Evolutionary conservation across 495 filamentous ascomycete species (phyloP), one percentile per base, ranked within the genome.

Genomic region (Hyaloscypha variabilis): DNA sequence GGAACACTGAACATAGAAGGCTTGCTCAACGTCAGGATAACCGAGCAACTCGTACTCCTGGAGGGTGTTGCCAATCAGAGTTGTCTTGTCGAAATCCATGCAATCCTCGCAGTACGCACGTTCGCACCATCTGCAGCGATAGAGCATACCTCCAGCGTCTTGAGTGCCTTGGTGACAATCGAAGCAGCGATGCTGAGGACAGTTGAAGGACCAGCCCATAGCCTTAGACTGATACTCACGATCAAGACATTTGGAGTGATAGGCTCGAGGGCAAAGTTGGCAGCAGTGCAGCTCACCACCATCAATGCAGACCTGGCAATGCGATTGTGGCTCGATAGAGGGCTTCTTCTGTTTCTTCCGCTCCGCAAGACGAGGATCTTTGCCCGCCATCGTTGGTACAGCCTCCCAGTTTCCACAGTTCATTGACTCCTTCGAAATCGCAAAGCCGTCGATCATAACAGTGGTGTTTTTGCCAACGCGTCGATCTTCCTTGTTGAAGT

Each of bases 81-180:
- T 69, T 1, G 81, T 80, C 25, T 73, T 77, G 6, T 83, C 77
- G 72, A 81, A 88, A 42, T 89, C 79, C 0, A 90, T 66, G 67
- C 88, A 90, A 39, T 87, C 80, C 57, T 90, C 88, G 64, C 88
- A 90, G 64, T 76, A 89, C 2, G 81, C 86, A 0, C 71, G 67
- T 58, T 82, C 77, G 68, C 88, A 90, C 74, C 76, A 82, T 0
- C 83, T 75, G 67, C 88, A 90, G 8, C 82, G 77, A 70, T 82
- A 87, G 3, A 90, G 74, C 69, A 90, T 78, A 2, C 87, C 84
- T 0, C 88, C 87, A 0, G 82, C 85, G 50, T 87, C 79, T 2
- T 72, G 72, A 0, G 86, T 86, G 64, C 84, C 84, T 62, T 82
- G 79, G 1, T 71, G 66, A 60, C 88, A 90, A 26, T 82, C 77